Evolutionary conservation across 768 basidiomycete species (phyloP).

Genomic region (Podaxis sp.): DNA sequence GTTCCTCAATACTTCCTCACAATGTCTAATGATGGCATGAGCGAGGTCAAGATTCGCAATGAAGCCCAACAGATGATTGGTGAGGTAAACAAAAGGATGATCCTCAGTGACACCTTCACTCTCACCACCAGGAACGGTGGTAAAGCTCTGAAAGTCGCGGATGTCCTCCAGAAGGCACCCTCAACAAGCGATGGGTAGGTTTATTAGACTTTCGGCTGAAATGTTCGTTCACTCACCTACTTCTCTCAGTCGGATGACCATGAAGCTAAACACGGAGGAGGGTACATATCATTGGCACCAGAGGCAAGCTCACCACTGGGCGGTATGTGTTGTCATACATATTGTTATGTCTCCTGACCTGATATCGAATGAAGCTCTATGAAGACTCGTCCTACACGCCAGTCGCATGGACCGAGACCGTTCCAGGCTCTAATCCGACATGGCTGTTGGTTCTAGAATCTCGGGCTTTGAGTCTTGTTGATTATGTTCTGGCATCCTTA

Average conservation of each 20-base stretch:
- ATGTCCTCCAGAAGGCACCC: neutral
- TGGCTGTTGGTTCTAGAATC: neutral
- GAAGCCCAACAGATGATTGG: neutral
- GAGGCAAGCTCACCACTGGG: neutral
- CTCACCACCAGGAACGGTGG: neutral
- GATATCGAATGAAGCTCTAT: neutral
- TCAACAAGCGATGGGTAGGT: slow-evolving; percentile 1
- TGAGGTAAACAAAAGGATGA: neutral
- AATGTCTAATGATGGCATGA: neutral
- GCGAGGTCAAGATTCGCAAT: slow-evolving; percentile 7
- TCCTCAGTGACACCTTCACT: neutral
- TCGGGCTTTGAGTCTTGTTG: neutral
- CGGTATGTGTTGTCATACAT: neutral
- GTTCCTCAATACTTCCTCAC: slow-evolving; percentile 3
- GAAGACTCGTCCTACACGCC: neutral
- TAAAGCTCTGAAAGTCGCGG: neutral
- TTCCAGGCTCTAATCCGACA: neutral
- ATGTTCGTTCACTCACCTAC: too few species aligned
- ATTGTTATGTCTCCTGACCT: neutral
- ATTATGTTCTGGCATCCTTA: slow-evolving; percentile 5
- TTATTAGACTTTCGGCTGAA: neutral
- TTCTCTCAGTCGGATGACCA: neutral
- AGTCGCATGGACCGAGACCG: slow-evolving; percentile 6
- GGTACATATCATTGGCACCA: slow-evolving; percentile 3
- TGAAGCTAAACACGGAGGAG: neutral